A percentile compares a stretch with the other conserved stretches of the same genome.
Conservation (phyloP, 2,329 filamentous ascomycete species). For the Trichoderma sp. region DNA sequence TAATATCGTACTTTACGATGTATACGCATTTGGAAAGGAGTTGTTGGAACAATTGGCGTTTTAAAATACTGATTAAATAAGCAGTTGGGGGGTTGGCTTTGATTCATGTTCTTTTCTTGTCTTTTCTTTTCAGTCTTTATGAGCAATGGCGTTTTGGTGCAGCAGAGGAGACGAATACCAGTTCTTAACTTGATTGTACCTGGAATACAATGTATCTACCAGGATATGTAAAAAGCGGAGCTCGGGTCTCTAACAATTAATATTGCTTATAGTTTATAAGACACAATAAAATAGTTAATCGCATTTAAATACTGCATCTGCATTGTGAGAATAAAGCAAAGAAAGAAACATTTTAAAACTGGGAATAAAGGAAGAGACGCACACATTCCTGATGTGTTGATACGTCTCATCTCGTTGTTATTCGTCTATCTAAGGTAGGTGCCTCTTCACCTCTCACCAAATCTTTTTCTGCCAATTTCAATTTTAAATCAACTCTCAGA, state of each 20-base stretch:
- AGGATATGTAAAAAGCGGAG: not conserved
- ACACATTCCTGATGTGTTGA: slow-evolving; percentile 18
- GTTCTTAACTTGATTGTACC: no score
- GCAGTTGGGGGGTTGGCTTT: not conserved
- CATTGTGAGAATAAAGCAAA: no score
- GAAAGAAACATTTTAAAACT: no score
- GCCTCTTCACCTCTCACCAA: not conserved
- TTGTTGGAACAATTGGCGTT: not conserved
- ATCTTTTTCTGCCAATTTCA: not conserved
- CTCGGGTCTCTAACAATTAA: not conserved
- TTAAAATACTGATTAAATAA: not conserved
- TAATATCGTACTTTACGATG: not conserved
- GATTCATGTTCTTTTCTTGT: not conserved
- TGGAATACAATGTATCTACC: not conserved
- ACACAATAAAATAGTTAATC: not conserved
- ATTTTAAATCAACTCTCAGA: not conserved
- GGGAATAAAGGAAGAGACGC: not conserved
- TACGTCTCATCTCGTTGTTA: not conserved
- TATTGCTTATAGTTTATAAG: not conserved
- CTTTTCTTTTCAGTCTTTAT: not conserved
- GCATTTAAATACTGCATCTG: no score
- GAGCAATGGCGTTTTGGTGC: slow-evolving; percentile 16
- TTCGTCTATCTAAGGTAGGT: not conserved
- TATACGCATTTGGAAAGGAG: not conserved
- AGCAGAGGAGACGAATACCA: not conserved